phyloP scores from a whole-genome alignment of 495 filamentous ascomycete genomes.

The Hypoxylon fragiforme region DNA sequence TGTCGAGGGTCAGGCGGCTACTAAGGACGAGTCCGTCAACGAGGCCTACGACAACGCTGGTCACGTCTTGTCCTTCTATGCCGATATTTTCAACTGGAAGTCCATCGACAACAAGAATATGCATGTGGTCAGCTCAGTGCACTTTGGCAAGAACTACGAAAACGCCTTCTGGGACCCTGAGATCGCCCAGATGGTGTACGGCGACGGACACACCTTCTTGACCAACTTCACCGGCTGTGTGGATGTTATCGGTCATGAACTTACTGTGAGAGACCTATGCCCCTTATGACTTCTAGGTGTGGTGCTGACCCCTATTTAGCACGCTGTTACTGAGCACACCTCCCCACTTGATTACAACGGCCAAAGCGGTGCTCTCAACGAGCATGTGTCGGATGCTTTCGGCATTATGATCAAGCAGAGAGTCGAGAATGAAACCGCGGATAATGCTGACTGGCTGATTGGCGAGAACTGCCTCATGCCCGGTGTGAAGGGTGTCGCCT shows the following conservation, averaged over 20 bases:
- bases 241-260: constrained; percentile 57
- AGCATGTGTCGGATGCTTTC: constrained; percentile 57
- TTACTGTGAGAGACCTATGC: constrained; percentile 36
- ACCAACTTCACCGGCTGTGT: constrained; percentile 47
- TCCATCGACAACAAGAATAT: constrained; percentile 50
- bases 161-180: constrained; percentile 48
- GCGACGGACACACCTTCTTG: constrained; percentile 49
- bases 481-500: constrained; percentile 48
- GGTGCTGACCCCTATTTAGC: constrained; percentile 21
- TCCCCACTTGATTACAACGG: constrained; percentile 46
- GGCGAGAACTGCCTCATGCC: constrained; percentile 52
- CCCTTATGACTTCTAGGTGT: not conserved
- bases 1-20: constrained; percentile 43
- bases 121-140: constrained; percentile 48
- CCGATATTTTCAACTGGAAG: constrained; percentile 47
- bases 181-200: constrained; percentile 49
- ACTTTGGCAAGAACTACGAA: constrained; percentile 47
- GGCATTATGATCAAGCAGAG: constrained; percentile 58
- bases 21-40: constrained; percentile 40
- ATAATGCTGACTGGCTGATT: constrained; percentile 55
- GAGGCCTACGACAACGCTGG: constrained; percentile 47
- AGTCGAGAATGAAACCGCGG: constrained; percentile 45
- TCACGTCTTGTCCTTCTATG: constrained; percentile 48
- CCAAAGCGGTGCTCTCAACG: constrained; percentile 55
- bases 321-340: constrained; percentile 53